These are phyloP conservation scores for Trichoderma koningii DNA, from an alignment of 2,329 filamentous ascomycete species.

Conservation along the genomic window DNA sequence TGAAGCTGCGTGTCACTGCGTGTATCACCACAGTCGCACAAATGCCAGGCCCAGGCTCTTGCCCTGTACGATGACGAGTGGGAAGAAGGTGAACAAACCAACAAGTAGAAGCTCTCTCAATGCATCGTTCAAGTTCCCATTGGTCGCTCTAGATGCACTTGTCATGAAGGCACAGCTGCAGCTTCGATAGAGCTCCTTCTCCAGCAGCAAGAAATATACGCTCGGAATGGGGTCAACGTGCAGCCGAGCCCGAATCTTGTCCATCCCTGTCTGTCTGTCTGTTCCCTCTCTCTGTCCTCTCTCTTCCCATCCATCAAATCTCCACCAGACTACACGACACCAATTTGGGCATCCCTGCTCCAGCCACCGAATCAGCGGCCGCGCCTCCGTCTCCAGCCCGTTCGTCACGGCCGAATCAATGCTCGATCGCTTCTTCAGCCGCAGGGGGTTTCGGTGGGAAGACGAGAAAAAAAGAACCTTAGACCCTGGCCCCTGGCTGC, in stretches of 20 bases:
- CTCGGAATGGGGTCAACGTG: slow-evolving; percentile 25
- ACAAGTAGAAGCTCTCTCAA: too few relatives aligned
- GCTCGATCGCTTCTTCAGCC: slow-evolving; percentile 16
- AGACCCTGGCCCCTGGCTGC: slow-evolving; percentile 11
- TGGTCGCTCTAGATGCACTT: not conserved
- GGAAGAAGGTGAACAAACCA: not conserved
- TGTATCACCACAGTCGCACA: slow-evolving; percentile 19
- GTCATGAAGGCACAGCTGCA: not conserved
- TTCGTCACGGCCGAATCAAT: slow-evolving; percentile 14
- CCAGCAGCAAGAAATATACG: not conserved
- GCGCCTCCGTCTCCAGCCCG: slow-evolving; percentile 8
- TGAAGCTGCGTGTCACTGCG: not conserved
- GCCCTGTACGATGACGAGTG: not conserved
- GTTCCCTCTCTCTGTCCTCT: too few relatives aligned
- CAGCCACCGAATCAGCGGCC: slow-evolving; percentile 17
- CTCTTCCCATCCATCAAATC: not conserved
- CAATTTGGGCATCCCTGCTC: slow-evolving; percentile 12
- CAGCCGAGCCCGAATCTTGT: not conserved
- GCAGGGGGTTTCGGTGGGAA: slow-evolving; percentile 14
- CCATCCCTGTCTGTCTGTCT: too few relatives aligned
- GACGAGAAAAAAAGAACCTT: not conserved
- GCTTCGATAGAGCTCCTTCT: not conserved
- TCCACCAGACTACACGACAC: slow-evolving; percentile 4
- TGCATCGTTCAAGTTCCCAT: too few relatives aligned
- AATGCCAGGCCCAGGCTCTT: not conserved